Evolutionary conservation across 129 eudicot species (phyloP), one percentile per base, ranked within the genome.

Genomic region (Flaveria trinervia): DNA sequence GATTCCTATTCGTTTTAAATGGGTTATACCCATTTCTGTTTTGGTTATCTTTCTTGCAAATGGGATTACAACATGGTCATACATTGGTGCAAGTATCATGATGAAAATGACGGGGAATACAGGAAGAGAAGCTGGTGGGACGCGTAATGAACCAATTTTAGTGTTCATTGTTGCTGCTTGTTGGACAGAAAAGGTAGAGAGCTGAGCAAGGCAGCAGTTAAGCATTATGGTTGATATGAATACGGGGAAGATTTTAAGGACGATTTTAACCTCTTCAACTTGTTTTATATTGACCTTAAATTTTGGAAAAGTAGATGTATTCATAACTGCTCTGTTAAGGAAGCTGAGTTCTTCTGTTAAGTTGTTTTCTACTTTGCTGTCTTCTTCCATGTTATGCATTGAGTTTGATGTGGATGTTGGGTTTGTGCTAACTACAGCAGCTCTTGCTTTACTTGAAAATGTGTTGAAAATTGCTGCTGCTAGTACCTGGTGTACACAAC

Each of bases 111-210:
- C 97, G 0, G 97, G 97, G 74, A 92, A 89, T 51, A 92, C 83
- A 16, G 97, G 97, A 9, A 92, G 92, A 68, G 97, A 92, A 39
- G 97, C 97, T 17, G 96, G 97, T 55, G 97, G 91, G 74, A 93
- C 81, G 41, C 43, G 77, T 33, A 93, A 76, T 7, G 93, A 82
- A 9, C 92, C 92, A 59, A 92, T 78, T 46, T 65, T 79, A 1
- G 92, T 92, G 87, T 88, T 81, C 97, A 92, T 92, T 16, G 97
- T 89, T 73, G 97, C 97, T 18, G 97, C 89, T 89, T 92, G 97
- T 89, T 92, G 97, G 72, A 92, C 91, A 0, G 97, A 92, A 73
- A 92, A 92, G 68, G 97, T 92, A 50, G 98, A 92, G 48, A 92
- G 92, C 84, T 92, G 95, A 49, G 98, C 98, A 23, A 92, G 92